These are phyloP conservation scores for Protoeuglena noctilucae DNA, from an alignment of 139 green algal genomes.

Conservation along the genomic window DNA sequence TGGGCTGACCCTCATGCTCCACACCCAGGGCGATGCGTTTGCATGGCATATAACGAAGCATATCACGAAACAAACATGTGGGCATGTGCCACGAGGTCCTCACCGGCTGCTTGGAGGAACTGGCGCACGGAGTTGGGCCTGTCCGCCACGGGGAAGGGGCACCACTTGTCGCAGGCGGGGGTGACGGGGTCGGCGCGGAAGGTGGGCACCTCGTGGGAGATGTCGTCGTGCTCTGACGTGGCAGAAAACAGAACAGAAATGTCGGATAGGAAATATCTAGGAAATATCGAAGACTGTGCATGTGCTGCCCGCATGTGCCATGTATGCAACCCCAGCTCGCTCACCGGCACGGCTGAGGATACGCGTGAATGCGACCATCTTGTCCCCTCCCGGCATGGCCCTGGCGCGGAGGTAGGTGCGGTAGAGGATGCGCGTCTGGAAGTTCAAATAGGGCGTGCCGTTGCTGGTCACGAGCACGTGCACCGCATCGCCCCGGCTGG, in stretches of 20 bases:
- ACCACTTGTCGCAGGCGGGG: slow-evolving; percentile 56
- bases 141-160: slow-evolving; percentile 70
- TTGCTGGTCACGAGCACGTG: slow-evolving; percentile 70
- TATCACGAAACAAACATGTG: neutral
- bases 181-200: slow-evolving; percentile 36
- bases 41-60: no score
- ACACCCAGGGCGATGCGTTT: no score
- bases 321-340: slow-evolving; percentile 29
- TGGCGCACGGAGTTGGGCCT: slow-evolving; percentile 60
- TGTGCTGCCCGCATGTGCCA: no score
- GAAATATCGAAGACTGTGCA: slow-evolving; percentile 8
- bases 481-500: no score
- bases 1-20: no score
- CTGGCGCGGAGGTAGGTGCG: slow-evolving; percentile 56
- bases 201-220: slow-evolving; percentile 32
- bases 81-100: slow-evolving; percentile 17
- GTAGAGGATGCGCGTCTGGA: slow-evolving; percentile 73
- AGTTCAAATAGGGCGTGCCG: slow-evolving; percentile 74
- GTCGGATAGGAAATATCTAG: neutral
- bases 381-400: slow-evolving; percentile 43
- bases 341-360: slow-evolving; percentile 64
- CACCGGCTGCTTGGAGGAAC: slow-evolving; percentile 43
- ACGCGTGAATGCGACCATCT: slow-evolving; percentile 64
- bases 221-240: neutral
- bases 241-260: neutral